phyloP scores from a whole-genome alignment of 1,139 yeast species.

The Geotrichum restrictum region DNA sequence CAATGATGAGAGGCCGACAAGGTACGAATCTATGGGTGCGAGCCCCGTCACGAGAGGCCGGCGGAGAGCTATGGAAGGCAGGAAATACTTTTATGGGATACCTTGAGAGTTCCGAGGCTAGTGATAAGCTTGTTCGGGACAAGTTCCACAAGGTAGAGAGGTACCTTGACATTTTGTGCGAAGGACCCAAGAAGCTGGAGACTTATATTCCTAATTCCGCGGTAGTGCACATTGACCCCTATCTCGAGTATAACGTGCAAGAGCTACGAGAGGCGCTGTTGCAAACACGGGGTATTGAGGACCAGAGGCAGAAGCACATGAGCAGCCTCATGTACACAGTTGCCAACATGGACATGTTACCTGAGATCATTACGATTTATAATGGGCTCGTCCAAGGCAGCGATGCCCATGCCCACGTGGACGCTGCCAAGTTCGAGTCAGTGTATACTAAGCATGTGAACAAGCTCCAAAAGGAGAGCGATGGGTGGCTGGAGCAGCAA shows the following conservation, averaged over 20 bases:
- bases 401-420: constrained; percentile 29
- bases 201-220: constrained; percentile 51
- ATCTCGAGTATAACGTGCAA: constrained; percentile 40
- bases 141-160: constrained; percentile 47
- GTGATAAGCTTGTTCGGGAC: constrained; percentile 52
- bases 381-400: constrained; percentile 25
- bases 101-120: constrained; percentile 54
- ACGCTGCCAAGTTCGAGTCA: constrained; percentile 34
- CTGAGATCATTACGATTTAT: constrained; percentile 26
- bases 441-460: constrained; percentile 31
- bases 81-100: constrained; percentile 48
- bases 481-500: constrained; percentile 42
- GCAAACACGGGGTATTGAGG: constrained; percentile 32
- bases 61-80: constrained; percentile 39
- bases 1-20: constrained; percentile 45
- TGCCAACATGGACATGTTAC: constrained; percentile 34
- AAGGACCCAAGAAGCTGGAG: constrained; percentile 44
- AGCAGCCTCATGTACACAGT: constrained; percentile 31
- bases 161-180: constrained; percentile 45
- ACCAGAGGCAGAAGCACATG: constrained; percentile 31
- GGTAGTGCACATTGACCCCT: constrained; percentile 44
- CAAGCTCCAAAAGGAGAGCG: constrained; percentile 42
- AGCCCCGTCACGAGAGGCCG: constrained; percentile 29
- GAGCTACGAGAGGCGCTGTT: constrained; percentile 45
- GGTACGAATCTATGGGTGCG: constrained; percentile 51